Evolutionary conservation across 1,284 basidiomycete species (phyloP).

Genomic region (Marasmius sp.): DNA sequence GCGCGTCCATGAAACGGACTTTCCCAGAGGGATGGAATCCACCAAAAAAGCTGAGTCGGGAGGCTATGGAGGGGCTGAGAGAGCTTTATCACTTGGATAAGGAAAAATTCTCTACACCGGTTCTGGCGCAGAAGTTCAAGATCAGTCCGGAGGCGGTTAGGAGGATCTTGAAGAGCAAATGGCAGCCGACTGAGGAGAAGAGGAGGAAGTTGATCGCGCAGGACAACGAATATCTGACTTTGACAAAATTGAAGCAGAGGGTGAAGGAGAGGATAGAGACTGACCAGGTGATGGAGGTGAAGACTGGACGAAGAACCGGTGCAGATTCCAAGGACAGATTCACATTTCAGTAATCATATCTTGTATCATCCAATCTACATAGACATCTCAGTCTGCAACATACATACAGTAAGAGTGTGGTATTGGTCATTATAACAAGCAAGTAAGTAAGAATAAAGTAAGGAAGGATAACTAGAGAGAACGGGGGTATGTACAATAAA

Average conservation of each 20-base stretch:
- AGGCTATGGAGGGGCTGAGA: constrained; percentile 87
- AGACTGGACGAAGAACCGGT: constrained; percentile 19
- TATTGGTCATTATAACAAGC: not conserved
- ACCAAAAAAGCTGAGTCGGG: constrained; percentile 83
- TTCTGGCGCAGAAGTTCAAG: constrained; percentile 78
- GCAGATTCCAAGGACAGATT: constrained; percentile 35
- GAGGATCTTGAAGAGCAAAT: constrained; percentile 82
- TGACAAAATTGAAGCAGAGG: constrained; percentile 44
- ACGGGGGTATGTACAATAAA: not conserved
- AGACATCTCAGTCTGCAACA: constrained; percentile 1
- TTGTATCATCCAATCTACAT: not conserved
- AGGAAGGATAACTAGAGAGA: too few relatives aligned
- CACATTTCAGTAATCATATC: constrained; percentile 35
- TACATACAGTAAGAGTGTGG: constrained; percentile 19
- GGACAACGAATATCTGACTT: constrained; percentile 49
- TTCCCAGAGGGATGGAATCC: constrained; percentile 86
- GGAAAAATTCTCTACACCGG: constrained; percentile 63
- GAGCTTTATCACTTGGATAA: constrained; percentile 73
- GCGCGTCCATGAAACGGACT: constrained; percentile 51
- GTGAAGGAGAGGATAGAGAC: constrained; percentile 28
- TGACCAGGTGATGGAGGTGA: constrained; percentile 13
- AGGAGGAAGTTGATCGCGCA: constrained; percentile 52
- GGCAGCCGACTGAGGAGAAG: constrained; percentile 65
- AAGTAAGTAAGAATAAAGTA: not conserved
- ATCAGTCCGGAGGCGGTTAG: constrained; percentile 86